These are phyloP conservation scores for Alternaria gaisen DNA, from an alignment of 2,329 filamentous ascomycete genomes.

Conservation along the genomic window DNA sequence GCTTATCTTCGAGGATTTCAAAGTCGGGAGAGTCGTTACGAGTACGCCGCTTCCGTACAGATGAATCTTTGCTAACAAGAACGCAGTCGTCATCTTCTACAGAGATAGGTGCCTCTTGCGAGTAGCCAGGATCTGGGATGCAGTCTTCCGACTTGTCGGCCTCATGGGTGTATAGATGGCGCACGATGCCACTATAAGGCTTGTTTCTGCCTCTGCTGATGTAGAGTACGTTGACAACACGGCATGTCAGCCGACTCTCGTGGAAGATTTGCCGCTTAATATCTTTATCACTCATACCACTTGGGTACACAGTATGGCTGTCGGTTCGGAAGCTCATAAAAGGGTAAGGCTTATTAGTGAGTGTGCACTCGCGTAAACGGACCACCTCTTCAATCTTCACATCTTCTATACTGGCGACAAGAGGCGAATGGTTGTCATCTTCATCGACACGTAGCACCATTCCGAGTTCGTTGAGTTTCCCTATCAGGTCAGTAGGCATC, in stretches of 20 bases:
- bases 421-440: not conserved
- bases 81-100: not conserved
- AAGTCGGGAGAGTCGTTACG: not conserved
- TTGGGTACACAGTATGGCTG: not conserved
- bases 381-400: not conserved
- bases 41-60: too few species aligned
- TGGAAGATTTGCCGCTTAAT: constrained; percentile 12
- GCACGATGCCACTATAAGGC: constrained; percentile 13
- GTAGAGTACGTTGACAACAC: too few species aligned
- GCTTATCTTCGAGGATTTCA: not conserved
- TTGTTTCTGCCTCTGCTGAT: not conserved
- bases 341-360: constrained; percentile 12
- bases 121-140: not conserved
- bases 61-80: too few species aligned
- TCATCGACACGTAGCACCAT: constrained; percentile 12
- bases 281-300: not conserved
- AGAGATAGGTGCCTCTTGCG: too few species aligned
- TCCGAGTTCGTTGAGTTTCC: constrained; percentile 11
- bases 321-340: constrained; percentile 1
- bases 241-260: constrained; percentile 5
- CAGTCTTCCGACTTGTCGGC: not conserved
- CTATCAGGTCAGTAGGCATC: too few species aligned
- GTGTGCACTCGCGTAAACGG: not conserved
- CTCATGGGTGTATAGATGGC: not conserved
- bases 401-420: constrained; percentile 4